These are phyloP conservation scores for Cyclotella sp. DNA, from an alignment of 108 stramenopile species.

Conservation along the genomic window DNA sequence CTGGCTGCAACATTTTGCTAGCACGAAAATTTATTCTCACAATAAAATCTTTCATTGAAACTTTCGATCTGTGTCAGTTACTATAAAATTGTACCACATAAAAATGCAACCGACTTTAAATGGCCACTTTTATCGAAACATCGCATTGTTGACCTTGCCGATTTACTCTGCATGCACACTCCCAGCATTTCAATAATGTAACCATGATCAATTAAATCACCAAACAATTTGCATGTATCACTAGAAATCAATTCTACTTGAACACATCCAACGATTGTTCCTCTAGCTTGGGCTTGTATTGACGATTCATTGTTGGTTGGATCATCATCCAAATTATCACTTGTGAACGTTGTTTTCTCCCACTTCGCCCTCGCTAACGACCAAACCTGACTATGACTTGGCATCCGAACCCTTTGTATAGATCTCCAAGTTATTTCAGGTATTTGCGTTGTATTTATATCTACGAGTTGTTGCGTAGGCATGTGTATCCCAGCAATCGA, in stretches of 20 bases:
- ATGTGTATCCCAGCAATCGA: not conserved
- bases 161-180: slow-evolving; percentile 1
- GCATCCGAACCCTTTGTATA: slow-evolving; percentile 46
- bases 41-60: not conserved
- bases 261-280: not conserved
- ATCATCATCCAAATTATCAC: not conserved
- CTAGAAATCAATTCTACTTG: slow-evolving; percentile 3
- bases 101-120: slow-evolving; percentile 28
- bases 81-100: slow-evolving; percentile 6
- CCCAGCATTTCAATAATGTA: slow-evolving; percentile 6
- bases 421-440: slow-evolving; percentile 8
- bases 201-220: slow-evolving; percentile 10
- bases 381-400: slow-evolving; percentile 51
- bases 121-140: slow-evolving; percentile 26
- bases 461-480: not conserved
- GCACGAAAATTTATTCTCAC: not conserved
- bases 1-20: not conserved
- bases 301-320: not conserved
- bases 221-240: slow-evolving; percentile 3
- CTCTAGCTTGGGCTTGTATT: not conserved
- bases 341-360: slow-evolving; percentile 32
- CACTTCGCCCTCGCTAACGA: slow-evolving; percentile 62
- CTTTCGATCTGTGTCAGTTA: no score
- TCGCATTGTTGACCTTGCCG: slow-evolving; percentile 10
- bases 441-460: not conserved